Percentiles rank a stretch among this genome's conserved stretches.
Conservation (phyloP, 495 filamentous ascomycete genomes). For the Penicillium macrosclerotiorum region DNA sequence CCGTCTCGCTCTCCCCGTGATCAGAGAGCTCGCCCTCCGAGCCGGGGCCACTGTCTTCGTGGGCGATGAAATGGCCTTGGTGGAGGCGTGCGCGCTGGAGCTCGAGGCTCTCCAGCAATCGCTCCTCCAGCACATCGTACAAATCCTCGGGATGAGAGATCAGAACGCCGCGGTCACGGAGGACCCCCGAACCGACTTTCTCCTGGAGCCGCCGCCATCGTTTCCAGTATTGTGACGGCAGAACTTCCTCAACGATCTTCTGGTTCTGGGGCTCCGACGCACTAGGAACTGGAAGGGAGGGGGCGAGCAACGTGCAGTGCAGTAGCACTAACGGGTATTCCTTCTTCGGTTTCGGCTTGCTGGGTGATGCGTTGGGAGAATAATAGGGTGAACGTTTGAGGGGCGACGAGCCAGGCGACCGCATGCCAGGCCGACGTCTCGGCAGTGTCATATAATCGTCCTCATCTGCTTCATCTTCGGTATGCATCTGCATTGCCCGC, state of each 20-base stretch:
- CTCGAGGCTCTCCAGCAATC: constrained; percentile 84
- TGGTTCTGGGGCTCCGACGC: constrained; percentile 40
- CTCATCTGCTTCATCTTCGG: constrained; percentile 44
- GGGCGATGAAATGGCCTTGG: constrained; percentile 67
- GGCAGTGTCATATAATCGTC: constrained; percentile 39
- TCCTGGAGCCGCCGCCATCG: constrained; percentile 76
- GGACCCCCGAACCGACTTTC: constrained; percentile 68
- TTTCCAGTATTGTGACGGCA: constrained; percentile 59
- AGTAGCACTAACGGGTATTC: constrained; percentile 79
- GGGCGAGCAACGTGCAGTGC: constrained; percentile 79
- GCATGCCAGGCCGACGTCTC: constrained; percentile 31
- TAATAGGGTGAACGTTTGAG: constrained; percentile 41
- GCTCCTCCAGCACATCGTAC: constrained; percentile 88
- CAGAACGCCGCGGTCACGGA: constrained; percentile 76
- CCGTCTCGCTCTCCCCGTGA: constrained; percentile 30
- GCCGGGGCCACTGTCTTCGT: constrained; percentile 32
- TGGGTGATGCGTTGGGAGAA: constrained; percentile 44
- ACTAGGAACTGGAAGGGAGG: constrained; percentile 65
- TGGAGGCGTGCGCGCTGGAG: constrained; percentile 69
- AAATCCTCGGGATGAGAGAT: constrained; percentile 87
- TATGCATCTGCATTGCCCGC: constrained; percentile 73
- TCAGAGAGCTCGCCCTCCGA: constrained; percentile 37
- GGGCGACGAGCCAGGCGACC: constrained; percentile 35
- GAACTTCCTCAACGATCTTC: constrained; percentile 53
- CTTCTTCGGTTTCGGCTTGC: constrained; percentile 56